Evolutionary conservation across 139 green algal genomes (phyloP).

Genomic region (Pseudopediastrum boryanum): DNA sequence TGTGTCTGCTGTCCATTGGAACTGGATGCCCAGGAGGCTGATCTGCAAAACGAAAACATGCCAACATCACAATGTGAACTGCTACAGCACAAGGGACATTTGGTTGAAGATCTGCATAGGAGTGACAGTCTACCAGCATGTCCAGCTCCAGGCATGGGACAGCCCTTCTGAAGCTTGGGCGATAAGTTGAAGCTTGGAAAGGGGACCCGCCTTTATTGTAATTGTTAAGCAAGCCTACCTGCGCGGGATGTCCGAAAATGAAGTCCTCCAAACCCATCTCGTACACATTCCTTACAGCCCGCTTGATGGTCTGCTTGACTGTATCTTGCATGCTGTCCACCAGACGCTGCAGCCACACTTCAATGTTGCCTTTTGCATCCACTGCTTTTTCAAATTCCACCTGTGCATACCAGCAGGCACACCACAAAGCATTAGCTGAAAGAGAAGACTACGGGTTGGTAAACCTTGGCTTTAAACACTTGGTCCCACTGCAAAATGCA

Average conservation of each 20-base stretch:
- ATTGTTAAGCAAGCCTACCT: constrained; percentile 45
- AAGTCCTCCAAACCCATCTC: constrained; percentile 89
- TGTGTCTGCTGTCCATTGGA: constrained; percentile 94
- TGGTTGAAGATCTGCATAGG: too few species aligned
- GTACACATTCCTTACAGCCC: constrained; percentile 78
- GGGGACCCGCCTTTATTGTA: neutral
- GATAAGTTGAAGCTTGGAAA: neutral
- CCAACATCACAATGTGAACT: too few species aligned
- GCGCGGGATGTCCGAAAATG: constrained; percentile 87
- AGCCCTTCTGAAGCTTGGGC: too few species aligned
- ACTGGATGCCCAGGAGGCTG: constrained; percentile 92
- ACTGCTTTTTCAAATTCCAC: constrained; percentile 64
- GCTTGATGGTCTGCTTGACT: constrained; percentile 84
- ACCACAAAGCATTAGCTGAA: too few species aligned
- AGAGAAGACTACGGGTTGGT: too few species aligned
- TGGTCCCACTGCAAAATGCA: too few species aligned
- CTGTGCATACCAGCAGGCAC: too few species aligned
- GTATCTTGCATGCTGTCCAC: constrained; percentile 94
- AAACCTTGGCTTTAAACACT: too few species aligned
- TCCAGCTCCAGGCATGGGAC: too few species aligned
- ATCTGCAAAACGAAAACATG: too few species aligned
- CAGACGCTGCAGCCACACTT: constrained; percentile 94
- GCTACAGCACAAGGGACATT: too few species aligned
- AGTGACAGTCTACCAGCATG: too few species aligned
- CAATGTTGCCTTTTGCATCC: constrained; percentile 90